Conservation (phyloP, 139 green algal genomes). For the Edaphochlamys debaryana region DNA sequence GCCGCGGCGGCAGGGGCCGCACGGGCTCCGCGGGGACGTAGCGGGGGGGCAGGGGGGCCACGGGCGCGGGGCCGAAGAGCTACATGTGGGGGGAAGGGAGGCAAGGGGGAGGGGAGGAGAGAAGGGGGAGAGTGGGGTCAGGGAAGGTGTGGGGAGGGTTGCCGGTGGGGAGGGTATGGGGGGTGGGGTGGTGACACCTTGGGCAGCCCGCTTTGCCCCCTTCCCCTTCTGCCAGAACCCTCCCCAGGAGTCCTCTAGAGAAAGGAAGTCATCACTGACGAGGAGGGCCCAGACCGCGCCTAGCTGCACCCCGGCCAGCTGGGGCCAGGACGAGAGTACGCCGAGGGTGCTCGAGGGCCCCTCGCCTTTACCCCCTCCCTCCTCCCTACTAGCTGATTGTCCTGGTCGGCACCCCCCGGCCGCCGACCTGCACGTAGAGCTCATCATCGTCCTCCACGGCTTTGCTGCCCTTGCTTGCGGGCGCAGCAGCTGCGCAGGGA, state of each 20-base stretch:
- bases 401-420: no score
- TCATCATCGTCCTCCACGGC: constrained; percentile 3
- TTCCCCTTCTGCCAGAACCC: no score
- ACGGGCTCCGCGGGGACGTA: background rate
- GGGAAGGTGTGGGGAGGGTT: background rate
- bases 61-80: constrained; percentile 20
- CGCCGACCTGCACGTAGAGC: constrained; percentile 11
- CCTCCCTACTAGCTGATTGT: background rate
- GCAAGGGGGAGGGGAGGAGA: background rate
- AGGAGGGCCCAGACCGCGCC: no score
- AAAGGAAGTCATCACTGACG: no score
- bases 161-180: background rate
- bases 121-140: no score
- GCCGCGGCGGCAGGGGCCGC: background rate
- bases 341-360: background rate
- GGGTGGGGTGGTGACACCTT: no score
- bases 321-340: background rate
- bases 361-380: background rate
- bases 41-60: background rate
- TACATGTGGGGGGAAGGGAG: background rate
- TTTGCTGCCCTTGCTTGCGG: background rate
- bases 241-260: no score
- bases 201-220: no score
- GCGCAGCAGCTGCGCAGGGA: background rate
- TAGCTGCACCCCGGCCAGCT: no score